Evolutionary conservation across 768 basidiomycete genomes (phyloP), one percentile per base, ranked within the genome.

Genomic region (Tylopilus subfusipes): DNA sequence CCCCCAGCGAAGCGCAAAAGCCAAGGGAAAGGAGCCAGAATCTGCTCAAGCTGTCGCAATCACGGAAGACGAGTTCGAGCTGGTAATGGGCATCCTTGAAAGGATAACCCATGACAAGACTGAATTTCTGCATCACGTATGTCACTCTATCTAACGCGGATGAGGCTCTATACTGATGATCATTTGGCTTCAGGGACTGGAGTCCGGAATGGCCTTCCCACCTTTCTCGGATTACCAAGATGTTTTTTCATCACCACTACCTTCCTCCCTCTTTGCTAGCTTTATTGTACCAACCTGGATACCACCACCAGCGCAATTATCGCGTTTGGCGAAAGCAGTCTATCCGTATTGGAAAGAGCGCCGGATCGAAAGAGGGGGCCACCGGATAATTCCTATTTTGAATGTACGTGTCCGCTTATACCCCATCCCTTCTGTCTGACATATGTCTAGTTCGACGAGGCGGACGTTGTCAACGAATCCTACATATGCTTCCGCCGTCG

Each of bases 401-500:
- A 95, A 98, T 67, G 94, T 95, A 71, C 59, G 88, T 73, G 34
- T 34, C 5, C 13, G 11, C 19, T 21, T 16, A 19, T 4, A 19
- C 1, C 22, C 0, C 40, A 5, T 42, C 27, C 16, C 13, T 29
- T 47, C 43, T 54, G 22, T 42, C 54, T 60, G 42, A 61, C 14
- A 4, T 5, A 22, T 42, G 2, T 38, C 5, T 39, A 91, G 88
- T 86, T 82, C 63, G 94, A 98, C 68, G 95, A 98, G 73, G 80
- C 88, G 19, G 93, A 97, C 68, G 86, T 86, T 43, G 80, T 80
- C 60, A 93, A 91, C 52, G 94, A 96, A 63, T 95, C 96, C 0
- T 98, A 98, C 59, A 89, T 98, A 42, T 99, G 97, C 72, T 99
- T 99, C 80, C 84, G 97, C 34, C 82, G 94, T 56, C 86, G 95